Evolutionary conservation across 495 filamentous ascomycete genomes (phyloP), one percentile per base, ranked within the genome.

Genomic region (Neurospora sp.): DNA sequence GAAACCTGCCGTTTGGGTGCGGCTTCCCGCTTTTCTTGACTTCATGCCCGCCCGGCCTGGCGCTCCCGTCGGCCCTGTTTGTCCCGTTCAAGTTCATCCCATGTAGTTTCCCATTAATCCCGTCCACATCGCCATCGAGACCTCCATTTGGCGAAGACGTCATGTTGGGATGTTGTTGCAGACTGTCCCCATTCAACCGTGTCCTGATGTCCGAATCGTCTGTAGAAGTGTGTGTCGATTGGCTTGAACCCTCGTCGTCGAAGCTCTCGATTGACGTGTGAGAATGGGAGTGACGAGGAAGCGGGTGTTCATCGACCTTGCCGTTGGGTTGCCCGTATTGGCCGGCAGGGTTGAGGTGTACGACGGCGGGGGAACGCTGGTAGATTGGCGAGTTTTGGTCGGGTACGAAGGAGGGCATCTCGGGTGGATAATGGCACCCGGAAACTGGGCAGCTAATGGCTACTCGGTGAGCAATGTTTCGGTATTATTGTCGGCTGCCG

Each of bases 351-450:
- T 79, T 73, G 45, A 82, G 79, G 62, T 82, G 79, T 69, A 82
- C 76, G 45, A 81, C 71, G 69, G 78, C 78, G 59, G 76, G 77
- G 74, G 79, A 80, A 45, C 83, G 81, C 71, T 82, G 80, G 76
- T 84, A 84, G 74, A 85, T 82, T 73, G 81, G 81, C 74, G 82
- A 82, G 76, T 81, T 82, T 72, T 86, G 82, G 80, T 87, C 86
- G 74, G 85, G 81, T 79, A 89, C 69, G 79, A 89, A 87, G 73
- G 87, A 87, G 81, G 88, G 88, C 88, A 90, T 90, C 78, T 85
- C 81, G 75, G 72, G 75, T 66, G 69, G 24, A 40, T 71, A 71
- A 76, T 73, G 54, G 73, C 42, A 73, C 66, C 69, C 74, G 70
- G 66, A n/a, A 43, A 69, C 11, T 70, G 28, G 69, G 54, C 54